Conservation (phyloP, 192 early-diverging fungal genomes). For the Coemansia sp. region DNA sequence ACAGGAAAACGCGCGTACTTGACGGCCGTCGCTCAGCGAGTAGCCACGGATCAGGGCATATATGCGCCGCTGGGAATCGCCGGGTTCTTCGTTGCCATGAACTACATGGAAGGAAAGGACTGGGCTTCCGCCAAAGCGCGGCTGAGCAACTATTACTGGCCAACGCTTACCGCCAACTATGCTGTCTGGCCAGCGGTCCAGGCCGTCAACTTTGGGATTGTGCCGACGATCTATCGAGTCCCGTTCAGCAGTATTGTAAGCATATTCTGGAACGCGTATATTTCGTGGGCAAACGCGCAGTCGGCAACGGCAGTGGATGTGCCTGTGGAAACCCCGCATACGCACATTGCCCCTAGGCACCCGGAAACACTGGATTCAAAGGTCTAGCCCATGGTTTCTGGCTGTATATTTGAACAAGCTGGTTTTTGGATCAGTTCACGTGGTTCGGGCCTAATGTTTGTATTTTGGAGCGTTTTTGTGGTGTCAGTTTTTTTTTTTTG, state of each 20-base stretch:
- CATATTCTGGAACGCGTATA: conserved; percentile 76
- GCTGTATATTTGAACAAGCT: neutral
- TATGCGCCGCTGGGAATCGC: conserved; percentile 74
- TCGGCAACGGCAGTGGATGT: conserved; percentile 25
- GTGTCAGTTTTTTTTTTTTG: neutral
- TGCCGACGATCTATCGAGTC: conserved; percentile 66
- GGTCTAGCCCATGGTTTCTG: neutral
- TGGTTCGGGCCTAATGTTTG: neutral
- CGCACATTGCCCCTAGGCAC: conserved; percentile 13
- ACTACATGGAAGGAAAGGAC: conserved; percentile 60
- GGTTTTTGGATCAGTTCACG: neutral
- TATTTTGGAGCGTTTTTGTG: neutral
- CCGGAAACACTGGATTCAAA: conserved; percentile 10
- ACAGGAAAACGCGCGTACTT: conserved; percentile 6
- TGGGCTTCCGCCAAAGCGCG: conserved; percentile 60
- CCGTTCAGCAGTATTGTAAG: conserved; percentile 73
- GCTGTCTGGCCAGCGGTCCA: conserved; percentile 76
- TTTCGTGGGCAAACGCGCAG: conserved; percentile 65
- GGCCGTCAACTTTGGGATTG: conserved; percentile 70
- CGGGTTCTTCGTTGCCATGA: conserved; percentile 67
- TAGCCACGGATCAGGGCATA: conserved; percentile 62
- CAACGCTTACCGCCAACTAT: conserved; percentile 71
- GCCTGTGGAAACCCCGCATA: conserved; percentile 41
- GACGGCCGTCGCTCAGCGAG: conserved; percentile 54
- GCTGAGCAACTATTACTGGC: conserved; percentile 60